Base-by-base conservation (phyloP, 2,329 filamentous ascomycete genomes). In the Paraconiothyrium sp. region DNA sequence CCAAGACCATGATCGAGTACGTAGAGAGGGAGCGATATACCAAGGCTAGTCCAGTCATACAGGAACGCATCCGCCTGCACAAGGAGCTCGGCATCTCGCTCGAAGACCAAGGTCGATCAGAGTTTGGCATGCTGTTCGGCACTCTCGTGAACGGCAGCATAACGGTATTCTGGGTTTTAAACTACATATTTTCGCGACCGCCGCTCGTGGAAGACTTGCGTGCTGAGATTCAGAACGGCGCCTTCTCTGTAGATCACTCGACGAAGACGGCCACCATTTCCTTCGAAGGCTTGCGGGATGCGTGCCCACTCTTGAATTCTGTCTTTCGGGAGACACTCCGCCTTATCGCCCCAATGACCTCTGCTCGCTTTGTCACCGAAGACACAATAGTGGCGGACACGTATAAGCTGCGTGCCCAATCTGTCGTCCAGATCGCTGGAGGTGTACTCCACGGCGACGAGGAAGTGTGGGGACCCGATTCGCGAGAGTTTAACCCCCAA, bases 391-490 rank as follows among this genome's bases (percentile, higher is more conserved):
- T 84, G 30, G 74, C 76, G 14, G 75, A 80, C 59, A 76, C 71
- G 3, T 84, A 81, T 60, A 74, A 82, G n/a, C 73, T 85, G 20
- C 78, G 78, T 54, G 81, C 81, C 44, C 77, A 75, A 22, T 72
- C 76, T 4, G 65, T 84, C 1, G 75, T 85, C 5, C 81, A 84
- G 64, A 79, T 85, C 35, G 78, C 80, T 0, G 79, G 79, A 13
- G 78, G 79, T 10, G 76, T 82, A 4, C 78, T 83, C 14, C 83
- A 85, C 60, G 66, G 72, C 2, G 76, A 81, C 22, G 56, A 67
- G 8, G 64, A 71, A 0, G 78, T 84, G 56, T 85, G 83, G 83
- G 83, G 83, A 4, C 65, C 75, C 1, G 79, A 83, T 41, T 80
- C 74, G 1, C 63, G 65, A 2, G 54, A 61, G 1, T 85, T 85